phyloP scores from a whole-genome alignment of 352 stramenopile genomes.

The Plasmopara viticola region DNA sequence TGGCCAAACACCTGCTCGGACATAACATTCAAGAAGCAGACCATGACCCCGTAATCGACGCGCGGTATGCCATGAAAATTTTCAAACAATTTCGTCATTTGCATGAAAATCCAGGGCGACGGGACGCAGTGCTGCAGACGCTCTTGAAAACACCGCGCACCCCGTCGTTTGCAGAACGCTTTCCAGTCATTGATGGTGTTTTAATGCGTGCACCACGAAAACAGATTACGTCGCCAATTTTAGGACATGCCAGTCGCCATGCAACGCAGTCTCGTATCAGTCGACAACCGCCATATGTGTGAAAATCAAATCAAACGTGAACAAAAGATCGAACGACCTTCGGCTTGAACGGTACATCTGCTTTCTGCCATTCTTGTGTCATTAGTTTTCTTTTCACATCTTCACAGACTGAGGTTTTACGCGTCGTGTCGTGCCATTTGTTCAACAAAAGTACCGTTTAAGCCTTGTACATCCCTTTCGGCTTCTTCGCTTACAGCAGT shows the following conservation, averaged over 20 bases:
- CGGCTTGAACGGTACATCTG: conserved; percentile 1
- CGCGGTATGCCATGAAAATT: conserved; percentile 86
- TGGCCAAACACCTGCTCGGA: conserved; percentile 76
- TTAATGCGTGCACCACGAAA: conserved; percentile 68
- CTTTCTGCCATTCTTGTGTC: conserved; percentile 1
- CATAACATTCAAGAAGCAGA: conserved; percentile 80
- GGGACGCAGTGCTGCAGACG: conserved; percentile 76
- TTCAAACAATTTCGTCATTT: conserved; percentile 83
- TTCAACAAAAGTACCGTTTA: conserved; percentile 41
- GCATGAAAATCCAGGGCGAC: conserved; percentile 66
- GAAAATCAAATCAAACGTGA: too few species aligned
- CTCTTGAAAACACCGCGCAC: conserved; percentile 76
- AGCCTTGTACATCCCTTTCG: conserved; percentile 11
- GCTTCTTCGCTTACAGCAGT: conserved; percentile 20
- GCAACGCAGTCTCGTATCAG: conserved; percentile 20
- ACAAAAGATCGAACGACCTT: too few species aligned
- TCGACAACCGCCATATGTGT: neutral
- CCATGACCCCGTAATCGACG: conserved; percentile 82
- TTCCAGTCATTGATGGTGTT: conserved; percentile 79
- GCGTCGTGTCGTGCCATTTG: conserved; percentile 33
- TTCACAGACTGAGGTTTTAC: conserved; percentile 57
- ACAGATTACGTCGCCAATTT: conserved; percentile 36
- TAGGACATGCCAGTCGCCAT: conserved; percentile 26
- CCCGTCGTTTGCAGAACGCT: conserved; percentile 75
- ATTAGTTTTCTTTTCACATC: neutral